phyloP scores from a whole-genome alignment of 2,329 filamentous ascomycete genomes.

The Chalaropsis ovoidea region DNA sequence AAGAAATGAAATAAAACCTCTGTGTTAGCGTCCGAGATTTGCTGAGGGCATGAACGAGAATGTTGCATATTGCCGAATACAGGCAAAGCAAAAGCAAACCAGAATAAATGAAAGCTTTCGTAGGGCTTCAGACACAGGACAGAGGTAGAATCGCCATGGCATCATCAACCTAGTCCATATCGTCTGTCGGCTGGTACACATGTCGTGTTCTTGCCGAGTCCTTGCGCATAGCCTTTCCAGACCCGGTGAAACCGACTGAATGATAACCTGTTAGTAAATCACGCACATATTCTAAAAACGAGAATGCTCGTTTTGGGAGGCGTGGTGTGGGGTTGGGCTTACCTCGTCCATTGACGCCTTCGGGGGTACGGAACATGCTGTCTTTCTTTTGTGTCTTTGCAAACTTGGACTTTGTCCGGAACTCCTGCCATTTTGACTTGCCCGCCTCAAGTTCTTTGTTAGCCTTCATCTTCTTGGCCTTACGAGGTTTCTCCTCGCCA shows the following conservation, averaged over 20 bases:
- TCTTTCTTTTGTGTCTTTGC: conserved; percentile 67
- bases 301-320: background rate
- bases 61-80: background rate
- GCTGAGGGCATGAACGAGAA: background rate
- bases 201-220: conserved; percentile 73
- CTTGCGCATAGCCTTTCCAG: conserved; percentile 91
- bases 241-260: conserved; percentile 88
- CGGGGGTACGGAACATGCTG: conserved; percentile 92
- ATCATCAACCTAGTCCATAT: conserved; percentile 49
- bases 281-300: background rate
- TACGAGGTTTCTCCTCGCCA: conserved; percentile 58
- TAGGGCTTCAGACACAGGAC: background rate
- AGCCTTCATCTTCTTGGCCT: conserved; percentile 82
- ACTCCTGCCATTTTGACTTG: conserved; percentile 93
- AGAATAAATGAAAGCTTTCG: background rate
- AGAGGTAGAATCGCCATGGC: background rate
- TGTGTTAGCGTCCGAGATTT: conserved; percentile 15
- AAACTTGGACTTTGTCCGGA: conserved; percentile 65
- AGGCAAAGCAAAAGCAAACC: background rate
- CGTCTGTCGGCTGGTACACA: conserved; percentile 68
- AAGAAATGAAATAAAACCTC: background rate
- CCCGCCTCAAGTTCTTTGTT: conserved; percentile 83
- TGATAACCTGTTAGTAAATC: conserved; percentile 27
- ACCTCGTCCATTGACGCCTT: conserved; percentile 80
- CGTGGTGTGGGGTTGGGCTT: conserved; percentile 32